Evolutionary conservation across 495 filamentous ascomycete genomes (phyloP), one percentile per base, ranked within the genome.

Genomic region (Achaetomiella virescens): DNA sequence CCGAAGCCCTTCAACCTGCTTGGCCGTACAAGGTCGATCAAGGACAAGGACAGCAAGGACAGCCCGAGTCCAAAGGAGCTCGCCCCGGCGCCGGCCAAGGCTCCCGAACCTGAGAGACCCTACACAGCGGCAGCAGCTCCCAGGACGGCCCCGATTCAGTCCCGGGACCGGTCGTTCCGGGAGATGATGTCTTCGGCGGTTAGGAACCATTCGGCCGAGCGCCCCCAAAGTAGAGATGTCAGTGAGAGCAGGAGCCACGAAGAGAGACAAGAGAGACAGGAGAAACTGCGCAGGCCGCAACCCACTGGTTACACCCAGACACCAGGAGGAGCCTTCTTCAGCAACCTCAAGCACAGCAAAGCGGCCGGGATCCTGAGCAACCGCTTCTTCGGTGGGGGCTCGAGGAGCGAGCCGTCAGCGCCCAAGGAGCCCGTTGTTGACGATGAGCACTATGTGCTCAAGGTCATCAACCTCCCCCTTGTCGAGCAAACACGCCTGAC

Each of bases 401-500:
- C 78, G 18, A 78, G 88, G 48, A 87, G 84, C 65, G 85, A 86
- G 22, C 88, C 84, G 65, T 84, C 78, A 22, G 80, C 80, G 54
- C 86, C 88, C 65, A 82, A 73, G 36, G 87, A 90, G 46, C 73
- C 63, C 11, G 60, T 80, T 18, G 69, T 86, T 3, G 83, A 80
- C 38, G 89, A 80, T 31, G 89, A 95, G 60, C 81, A 85, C 54
- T 95, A 95, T 60, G 77, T 85, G 38, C 77, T 85, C 60, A 85
- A 83, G 44, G 80, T 91, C 42, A 89, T 96, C 65, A 90, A 89
- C 60, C 71, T 86, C 15, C 88, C 89, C 0, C 75, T 96, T 25
- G 76, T 92, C 37, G 83, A 95, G 58, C 91, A 96, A 68, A 89
- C 90, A 6, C 79, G 90, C n/a, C 71, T 82, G 45, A 95, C 91